These are phyloP conservation scores for Delonix regia DNA, from an alignment of 306 rosid species.

Conservation along the genomic window DNA sequence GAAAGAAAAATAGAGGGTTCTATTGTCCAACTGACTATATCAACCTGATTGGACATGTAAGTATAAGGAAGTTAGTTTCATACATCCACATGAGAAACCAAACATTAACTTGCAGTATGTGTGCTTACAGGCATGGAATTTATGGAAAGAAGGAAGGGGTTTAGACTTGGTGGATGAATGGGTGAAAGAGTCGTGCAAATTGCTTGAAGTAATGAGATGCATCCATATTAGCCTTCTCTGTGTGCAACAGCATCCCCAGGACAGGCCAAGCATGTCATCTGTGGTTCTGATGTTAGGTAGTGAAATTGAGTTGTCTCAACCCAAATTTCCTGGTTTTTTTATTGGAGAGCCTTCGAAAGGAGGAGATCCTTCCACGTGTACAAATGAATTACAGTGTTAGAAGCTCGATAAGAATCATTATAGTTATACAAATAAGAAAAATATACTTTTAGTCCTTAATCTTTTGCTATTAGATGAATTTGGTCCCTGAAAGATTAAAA, in stretches of 20 bases:
- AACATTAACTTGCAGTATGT: neutral
- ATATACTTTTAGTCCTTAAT: too few relatives aligned
- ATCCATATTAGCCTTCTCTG: conserved; percentile 33
- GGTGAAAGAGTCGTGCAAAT: neutral
- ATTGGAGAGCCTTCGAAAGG: neutral
- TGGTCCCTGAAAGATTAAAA: too few relatives aligned
- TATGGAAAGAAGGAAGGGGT: conserved; percentile 43
- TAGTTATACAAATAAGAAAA: too few relatives aligned
- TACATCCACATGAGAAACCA: neutral
- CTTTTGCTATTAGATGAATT: too few relatives aligned
- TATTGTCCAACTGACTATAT: conserved; percentile 28
- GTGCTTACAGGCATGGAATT: conserved; percentile 42
- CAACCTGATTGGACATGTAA: conserved; percentile 46
- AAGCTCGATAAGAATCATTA: conserved; percentile 36
- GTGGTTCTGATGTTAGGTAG: conserved; percentile 30
- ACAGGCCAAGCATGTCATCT: conserved; percentile 36
- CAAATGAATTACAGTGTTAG: conserved; percentile 41
- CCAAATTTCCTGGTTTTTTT: neutral
- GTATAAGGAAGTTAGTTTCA: neutral
- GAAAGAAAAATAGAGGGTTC: conserved; percentile 46
- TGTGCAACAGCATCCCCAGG: conserved; percentile 19
- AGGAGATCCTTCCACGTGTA: neutral
- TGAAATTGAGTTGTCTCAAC: conserved; percentile 4
- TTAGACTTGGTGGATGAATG: conserved; percentile 37
- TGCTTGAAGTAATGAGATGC: conserved; percentile 26